Evolutionary conservation across 768 basidiomycete genomes (phyloP), one percentile per base, ranked within the genome.

Genomic region (Clavulina sp.): DNA sequence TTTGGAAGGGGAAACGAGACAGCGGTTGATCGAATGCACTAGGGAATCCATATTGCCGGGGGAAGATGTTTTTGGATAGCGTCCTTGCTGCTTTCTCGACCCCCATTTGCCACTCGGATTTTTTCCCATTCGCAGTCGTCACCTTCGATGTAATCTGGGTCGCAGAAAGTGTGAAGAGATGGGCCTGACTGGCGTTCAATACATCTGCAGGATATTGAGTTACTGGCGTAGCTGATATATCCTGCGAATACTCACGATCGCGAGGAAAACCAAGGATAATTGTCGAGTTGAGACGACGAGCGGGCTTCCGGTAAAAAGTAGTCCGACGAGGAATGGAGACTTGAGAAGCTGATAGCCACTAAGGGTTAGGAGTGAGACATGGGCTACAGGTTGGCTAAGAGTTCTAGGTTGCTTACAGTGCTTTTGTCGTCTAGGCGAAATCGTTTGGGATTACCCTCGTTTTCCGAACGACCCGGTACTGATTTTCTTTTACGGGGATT

Each of bases 11-110:
- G n/a, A n/a, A n/a, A n/a, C n/a, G n/a, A n/a, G n/a, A n/a, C n/a
- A n/a, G n/a, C n/a, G n/a, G n/a, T n/a, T n/a, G 16, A 30, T 34
- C 32, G 54, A 89, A 91, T 2, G 79, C 71, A 57, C 68, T 82
- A 3, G 69, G 60, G 1, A 95, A 60, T 0, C 74, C 73, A 59
- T 80, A 87, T 58, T 89, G 84, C 36, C 79, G 71, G 5, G 89
- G 79, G 59, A 97, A 93, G 1, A 97, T 68, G 59, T 88, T 81
- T 65, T 89, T 91, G 31, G 61, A 55, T 26, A 48, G 48, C 21
- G 40, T 31, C 4, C 33, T 41, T n/a, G 52, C 49, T 9, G 9
- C 13, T 9, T 9, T 13, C 26, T 46, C 43, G 9, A 46, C 13
- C 13, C 26, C 9, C 13, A 46, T 9, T 9, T 46, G 13, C 9